Percentiles rank a stretch among this genome's conserved stretches.
Conservation (phyloP, 2,329 filamentous ascomycete genomes). For the Botrytis fabae region DNA sequence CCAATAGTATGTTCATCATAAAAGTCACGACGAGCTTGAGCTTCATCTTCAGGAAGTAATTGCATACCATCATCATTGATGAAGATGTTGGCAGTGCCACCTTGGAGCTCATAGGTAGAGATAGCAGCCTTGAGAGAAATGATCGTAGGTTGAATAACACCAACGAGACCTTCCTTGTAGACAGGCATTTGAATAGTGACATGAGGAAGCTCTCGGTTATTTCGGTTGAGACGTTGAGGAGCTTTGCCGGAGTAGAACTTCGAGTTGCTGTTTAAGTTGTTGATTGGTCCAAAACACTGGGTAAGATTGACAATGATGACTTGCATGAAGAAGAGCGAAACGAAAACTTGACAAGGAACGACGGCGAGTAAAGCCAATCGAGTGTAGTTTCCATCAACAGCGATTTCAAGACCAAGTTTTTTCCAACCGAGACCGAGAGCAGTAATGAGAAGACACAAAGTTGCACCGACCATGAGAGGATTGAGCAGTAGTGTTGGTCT, state of each 20-base stretch:
- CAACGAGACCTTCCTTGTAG: constrained; percentile 78
- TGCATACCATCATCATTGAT: constrained; percentile 76
- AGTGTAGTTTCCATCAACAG: constrained; percentile 52
- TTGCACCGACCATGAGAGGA: constrained; percentile 53
- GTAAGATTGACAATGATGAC: constrained; percentile 51
- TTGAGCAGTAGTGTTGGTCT: constrained; percentile 57
- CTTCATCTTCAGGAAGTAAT: constrained; percentile 62
- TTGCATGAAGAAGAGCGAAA: constrained; percentile 52
- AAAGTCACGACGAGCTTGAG: constrained; percentile 63
- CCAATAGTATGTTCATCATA: constrained; percentile 69
- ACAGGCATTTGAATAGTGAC: constrained; percentile 84
- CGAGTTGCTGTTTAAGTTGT: constrained; percentile 48
- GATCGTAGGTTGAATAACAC: constrained; percentile 75
- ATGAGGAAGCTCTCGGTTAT: constrained; percentile 57
- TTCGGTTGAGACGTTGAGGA: constrained; percentile 45
- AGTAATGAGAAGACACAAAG: constrained; percentile 52
- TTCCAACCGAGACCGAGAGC: constrained; percentile 59
- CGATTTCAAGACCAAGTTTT: constrained; percentile 54
- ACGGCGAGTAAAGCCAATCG: constrained; percentile 53
- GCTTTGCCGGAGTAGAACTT: constrained; percentile 41
- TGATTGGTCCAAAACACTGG: constrained; percentile 53
- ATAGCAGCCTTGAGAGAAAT: constrained; percentile 77
- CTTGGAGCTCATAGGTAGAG: constrained; percentile 73
- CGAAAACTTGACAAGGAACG: constrained; percentile 56
- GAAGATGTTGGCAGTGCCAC: constrained; percentile 74